These are phyloP conservation scores for Simplicillium sp. DNA, from an alignment of 2,329 filamentous ascomycete genomes.

Conservation along the genomic window DNA sequence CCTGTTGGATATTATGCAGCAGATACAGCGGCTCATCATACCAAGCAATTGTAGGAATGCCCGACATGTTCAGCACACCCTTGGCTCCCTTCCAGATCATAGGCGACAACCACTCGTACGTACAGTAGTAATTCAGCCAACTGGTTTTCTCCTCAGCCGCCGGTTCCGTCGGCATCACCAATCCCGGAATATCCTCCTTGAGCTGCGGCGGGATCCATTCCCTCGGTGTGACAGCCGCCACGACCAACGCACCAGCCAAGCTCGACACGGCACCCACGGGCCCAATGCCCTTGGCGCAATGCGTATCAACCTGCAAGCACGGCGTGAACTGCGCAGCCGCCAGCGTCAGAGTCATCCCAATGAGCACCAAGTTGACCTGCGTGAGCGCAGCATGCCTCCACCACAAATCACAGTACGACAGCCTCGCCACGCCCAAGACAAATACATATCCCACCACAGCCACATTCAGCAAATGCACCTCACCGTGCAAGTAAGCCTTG, in stretches of 20 bases:
- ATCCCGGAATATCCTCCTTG: slow-evolving; percentile 26
- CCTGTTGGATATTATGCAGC: slow-evolving; percentile 30
- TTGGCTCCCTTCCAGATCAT: slow-evolving; percentile 30
- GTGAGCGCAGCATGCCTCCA: slow-evolving; percentile 38
- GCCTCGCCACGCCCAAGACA: slow-evolving; percentile 31
- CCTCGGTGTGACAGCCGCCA: slow-evolving; percentile 36
- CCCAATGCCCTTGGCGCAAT: slow-evolving; percentile 18
- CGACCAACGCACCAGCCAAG: slow-evolving; percentile 24
- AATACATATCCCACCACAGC: slow-evolving; percentile 29
- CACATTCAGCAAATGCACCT: slow-evolving; percentile 25
- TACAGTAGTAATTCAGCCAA: slow-evolving; percentile 41
- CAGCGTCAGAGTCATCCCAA: slow-evolving; percentile 25
- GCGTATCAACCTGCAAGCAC: slow-evolving; percentile 27
- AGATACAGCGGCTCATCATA: slow-evolving; percentile 44
- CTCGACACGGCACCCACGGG: slow-evolving; percentile 24
- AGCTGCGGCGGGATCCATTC: slow-evolving; percentile 38
- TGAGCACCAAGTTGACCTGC: slow-evolving; percentile 37
- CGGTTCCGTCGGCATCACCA: slow-evolving; percentile 24
- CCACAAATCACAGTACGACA: slow-evolving; percentile 23
- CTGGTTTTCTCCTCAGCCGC: slow-evolving; percentile 43
- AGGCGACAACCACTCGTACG: slow-evolving; percentile 23
- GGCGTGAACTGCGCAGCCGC: slow-evolving; percentile 28
- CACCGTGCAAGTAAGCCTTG: slow-evolving; percentile 22
- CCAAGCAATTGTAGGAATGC: slow-evolving; percentile 40
- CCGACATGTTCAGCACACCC: slow-evolving; percentile 33